Conservation (phyloP, 2,329 filamentous ascomycete genomes). For the Colletotrichum sp. region DNA sequence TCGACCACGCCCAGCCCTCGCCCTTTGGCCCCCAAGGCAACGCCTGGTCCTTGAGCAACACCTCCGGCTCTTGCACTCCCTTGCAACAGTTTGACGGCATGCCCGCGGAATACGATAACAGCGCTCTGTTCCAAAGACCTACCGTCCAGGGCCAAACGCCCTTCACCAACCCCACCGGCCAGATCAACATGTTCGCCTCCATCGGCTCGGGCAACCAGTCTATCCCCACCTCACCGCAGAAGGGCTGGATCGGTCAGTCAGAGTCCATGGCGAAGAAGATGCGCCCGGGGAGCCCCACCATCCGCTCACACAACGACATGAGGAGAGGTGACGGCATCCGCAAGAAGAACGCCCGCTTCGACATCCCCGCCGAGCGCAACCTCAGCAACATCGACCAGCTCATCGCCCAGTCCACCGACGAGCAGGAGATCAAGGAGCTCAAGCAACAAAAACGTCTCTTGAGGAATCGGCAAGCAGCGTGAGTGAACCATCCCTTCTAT, state of each 20-base stretch:
- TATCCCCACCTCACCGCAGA: constrained; percentile 61
- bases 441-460: constrained; percentile 97
- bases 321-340: constrained; percentile 86
- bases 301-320: constrained; percentile 78
- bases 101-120: constrained; percentile 59
- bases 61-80: constrained; percentile 76
- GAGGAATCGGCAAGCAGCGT: constrained; percentile 96
- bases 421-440: constrained; percentile 94
- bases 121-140: constrained; percentile 57
- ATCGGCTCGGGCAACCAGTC: constrained; percentile 52
- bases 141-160: constrained; percentile 56
- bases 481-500: constrained; percentile 45
- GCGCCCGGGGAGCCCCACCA: constrained; percentile 69
- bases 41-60: constrained; percentile 68
- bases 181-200: constrained; percentile 59
- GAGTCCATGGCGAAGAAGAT: constrained; percentile 64
- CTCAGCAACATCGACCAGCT: constrained; percentile 93
- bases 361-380: constrained; percentile 93
- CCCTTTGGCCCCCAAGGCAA: constrained; percentile 44
- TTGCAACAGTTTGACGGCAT: constrained; percentile 73
- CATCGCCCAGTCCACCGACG: constrained; percentile 86
- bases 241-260: constrained; percentile 59
- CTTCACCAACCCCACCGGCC: constrained; percentile 57
- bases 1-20: constrained; percentile 55
- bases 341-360: constrained; percentile 99